phyloP scores from a whole-genome alignment of 2,329 filamentous ascomycete genomes.

The Cordyceps farinosa region DNA sequence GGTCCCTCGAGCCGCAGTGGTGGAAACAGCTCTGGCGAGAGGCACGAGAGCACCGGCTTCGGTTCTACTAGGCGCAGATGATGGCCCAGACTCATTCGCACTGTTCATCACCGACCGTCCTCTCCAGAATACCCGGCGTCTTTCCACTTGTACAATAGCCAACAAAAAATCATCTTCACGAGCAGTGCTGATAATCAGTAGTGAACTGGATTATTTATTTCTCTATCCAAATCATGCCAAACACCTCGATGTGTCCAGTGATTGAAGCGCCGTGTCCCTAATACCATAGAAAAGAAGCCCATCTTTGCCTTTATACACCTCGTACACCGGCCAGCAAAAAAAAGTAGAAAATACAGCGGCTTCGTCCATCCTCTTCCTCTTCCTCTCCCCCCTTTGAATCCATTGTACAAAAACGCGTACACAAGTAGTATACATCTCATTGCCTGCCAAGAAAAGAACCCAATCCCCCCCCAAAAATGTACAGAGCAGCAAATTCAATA shows the following conservation, averaged over 20 bases:
- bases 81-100: neutral
- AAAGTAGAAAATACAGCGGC: too few species aligned
- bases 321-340: conserved; percentile 7
- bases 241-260: conserved; percentile 5
- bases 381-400: neutral
- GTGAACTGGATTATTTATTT: conserved; percentile 2
- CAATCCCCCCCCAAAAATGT: neutral
- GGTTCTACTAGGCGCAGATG: conserved; percentile 63
- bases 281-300: conserved; percentile 7
- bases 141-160: neutral
- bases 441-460: neutral
- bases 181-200: neutral
- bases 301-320: conserved; percentile 15
- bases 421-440: conserved; percentile 9
- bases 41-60: conserved; percentile 68
- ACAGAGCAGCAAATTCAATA: conserved; percentile 9
- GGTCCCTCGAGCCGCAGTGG: conserved; percentile 33
- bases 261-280: conserved; percentile 11
- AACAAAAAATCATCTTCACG: neutral
- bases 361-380: neutral
- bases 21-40: conserved; percentile 39
- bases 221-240: conserved; percentile 15
- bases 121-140: neutral
- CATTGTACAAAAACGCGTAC: conserved; percentile 14
- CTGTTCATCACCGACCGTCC: neutral